Evolutionary conservation across 345 rosid genomes (phyloP), one percentile per base, ranked within the genome.

Genomic region (Ricinus communis): DNA sequence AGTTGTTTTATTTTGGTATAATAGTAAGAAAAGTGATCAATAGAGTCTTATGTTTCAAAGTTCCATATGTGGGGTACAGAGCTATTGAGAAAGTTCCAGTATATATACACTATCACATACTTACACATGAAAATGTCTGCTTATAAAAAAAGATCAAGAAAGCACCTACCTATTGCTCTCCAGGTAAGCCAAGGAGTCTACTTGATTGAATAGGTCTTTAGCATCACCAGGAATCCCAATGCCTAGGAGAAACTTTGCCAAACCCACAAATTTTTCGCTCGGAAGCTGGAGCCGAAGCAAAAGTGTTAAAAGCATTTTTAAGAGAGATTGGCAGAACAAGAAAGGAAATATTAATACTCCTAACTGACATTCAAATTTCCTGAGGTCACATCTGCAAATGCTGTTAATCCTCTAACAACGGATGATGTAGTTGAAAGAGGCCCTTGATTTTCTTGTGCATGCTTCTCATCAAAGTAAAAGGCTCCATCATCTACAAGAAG

Each of bases 151-250:
- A 61, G 13, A 19, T 56, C 43, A 62, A 61, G 67, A 65, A 36
- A 80, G 58, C 70, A 74, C 86, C 80, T 86, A 74, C 99, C 87
- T 83, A 79, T 91, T 91, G 79, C 72, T 86, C 82, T 96, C 98
- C 79, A 96, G 78, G 79, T 78, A 82, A 74, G 95, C 87, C 70
- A 96, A 82, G 19, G 99, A 89, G 68, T 90, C 91, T 49, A 96
- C 78, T 83, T 93, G 99, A 78, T 81, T 82, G 83, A 86, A 91
- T 65, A 96, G 80, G 76, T 93, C 97, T 73, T 88, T 87, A 65
- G 88, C 84, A 82, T 88, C 98, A 59, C 98, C 93, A 68, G 96
- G 96, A 86, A 86, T 77, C 77, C 95, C 98, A 78, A 93, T 74
- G 62, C 91, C 87, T 58, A 96, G 96, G 74, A 96, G 81, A 81